Base-by-base conservation (phyloP, 352 stramenopile genomes). In the Globisporangium irregulare region DNA sequence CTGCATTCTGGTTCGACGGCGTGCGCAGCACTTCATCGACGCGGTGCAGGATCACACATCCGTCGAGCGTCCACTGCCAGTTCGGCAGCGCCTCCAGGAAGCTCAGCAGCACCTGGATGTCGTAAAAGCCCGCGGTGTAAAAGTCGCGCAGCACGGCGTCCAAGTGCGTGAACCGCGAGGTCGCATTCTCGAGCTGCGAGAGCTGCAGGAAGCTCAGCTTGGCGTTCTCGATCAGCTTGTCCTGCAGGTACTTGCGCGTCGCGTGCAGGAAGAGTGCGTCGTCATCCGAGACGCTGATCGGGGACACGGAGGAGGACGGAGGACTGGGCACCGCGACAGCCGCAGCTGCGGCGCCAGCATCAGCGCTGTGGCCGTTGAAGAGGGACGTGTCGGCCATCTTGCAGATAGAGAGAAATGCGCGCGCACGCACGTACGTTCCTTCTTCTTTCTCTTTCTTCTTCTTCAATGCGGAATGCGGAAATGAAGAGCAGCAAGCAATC, bases 61-160 rank as follows among this genome's bases (percentile, higher is more conserved):
- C 84, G 58, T 91, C 82, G 12, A 91, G 69, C 61, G 84, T 87
- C 84, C 82, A 92, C 57, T 89, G 69, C 82, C 80, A 90, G 68
- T 78, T 87, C 3, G 82, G 82, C 38, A 92, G 73, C 14, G 64
- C 74, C 59, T 92, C 81, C 20, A 92, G 74, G 72, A 92, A 92
- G 70, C 78, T 88, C 24, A 92, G 67, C 58, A 92, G 60, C 71
- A 86, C 78, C 22, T 82, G 74, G 8, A 90, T 71, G 65, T 92
- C 82, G 63, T 87, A 85, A 20, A 89, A 50, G 3, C 84, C 82
- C 4, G 81, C 78, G 27, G 78, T 77, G 74, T 92, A 92, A 29
- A 83, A 86, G 67, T 91, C 82, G 29, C 82, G 74, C 6, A 92
- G 69, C n/a, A 77, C 75, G 24, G 74, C 73, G 36, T 91, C 82